These are phyloP conservation scores for Populus pruinosa DNA, from an alignment of 345 rosid species.

Conservation along the genomic window DNA sequence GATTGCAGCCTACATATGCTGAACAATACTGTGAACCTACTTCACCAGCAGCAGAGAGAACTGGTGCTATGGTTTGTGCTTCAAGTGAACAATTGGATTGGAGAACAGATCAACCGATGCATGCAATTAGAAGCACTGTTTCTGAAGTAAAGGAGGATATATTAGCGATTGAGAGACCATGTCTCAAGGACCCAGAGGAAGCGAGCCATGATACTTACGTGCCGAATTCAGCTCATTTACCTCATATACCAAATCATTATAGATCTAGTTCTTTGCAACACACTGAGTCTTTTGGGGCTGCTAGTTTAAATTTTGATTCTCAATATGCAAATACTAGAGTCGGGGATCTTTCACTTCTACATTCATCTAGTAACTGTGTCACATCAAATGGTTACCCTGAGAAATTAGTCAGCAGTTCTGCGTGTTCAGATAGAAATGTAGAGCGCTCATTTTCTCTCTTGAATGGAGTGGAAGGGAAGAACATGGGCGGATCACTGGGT, in stretches of 20 bases:
- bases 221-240: conserved; percentile 37
- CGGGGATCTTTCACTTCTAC: conserved; percentile 19
- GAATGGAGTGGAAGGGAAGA: conserved; percentile 29
- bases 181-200: conserved; percentile 60
- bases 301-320: conserved; percentile 31
- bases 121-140: conserved; percentile 7
- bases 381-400: conserved; percentile 50
- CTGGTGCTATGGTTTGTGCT: conserved; percentile 14
- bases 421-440: conserved; percentile 29
- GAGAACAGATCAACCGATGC: conserved; percentile 9
- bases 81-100: conserved; percentile 8
- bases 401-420: conserved; percentile 29
- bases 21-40: conserved; percentile 14
- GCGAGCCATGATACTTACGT: conserved; percentile 27
- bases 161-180: conserved; percentile 51
- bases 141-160: conserved; percentile 60
- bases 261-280: conserved; percentile 41
- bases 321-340: conserved; percentile 33
- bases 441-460: conserved; percentile 34
- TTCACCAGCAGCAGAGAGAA: conserved; percentile 30
- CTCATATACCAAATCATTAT: conserved; percentile 36
- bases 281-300: conserved; percentile 15
- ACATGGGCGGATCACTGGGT: conserved; percentile 11
- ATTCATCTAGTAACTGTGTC: conserved; percentile 24
- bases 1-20: conserved; percentile 25